Evolutionary conservation across 768 basidiomycete genomes (phyloP).

Genomic region (Chalciporus piperatus): DNA sequence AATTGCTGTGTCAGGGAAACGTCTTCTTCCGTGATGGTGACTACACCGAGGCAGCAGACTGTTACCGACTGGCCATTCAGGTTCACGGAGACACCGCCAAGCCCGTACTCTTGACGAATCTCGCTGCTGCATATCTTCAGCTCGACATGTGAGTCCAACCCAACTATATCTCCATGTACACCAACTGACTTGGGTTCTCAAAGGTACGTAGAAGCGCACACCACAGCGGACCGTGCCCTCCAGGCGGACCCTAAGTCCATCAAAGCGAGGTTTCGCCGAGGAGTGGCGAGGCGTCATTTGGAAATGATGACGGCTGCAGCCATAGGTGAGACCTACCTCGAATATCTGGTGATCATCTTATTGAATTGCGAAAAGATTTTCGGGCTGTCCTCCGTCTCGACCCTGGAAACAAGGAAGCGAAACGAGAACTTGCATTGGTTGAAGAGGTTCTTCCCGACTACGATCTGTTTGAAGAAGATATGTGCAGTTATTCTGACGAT

Average conservation of each 20-base stretch:
- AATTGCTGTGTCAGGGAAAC: conserved; percentile 38
- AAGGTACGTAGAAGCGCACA: conserved; percentile 30
- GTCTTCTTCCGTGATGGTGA: conserved; percentile 36
- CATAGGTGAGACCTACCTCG: conserved; percentile 15
- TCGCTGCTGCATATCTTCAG: conserved; percentile 43
- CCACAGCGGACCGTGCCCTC: conserved; percentile 28
- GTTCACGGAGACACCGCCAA: conserved; percentile 34
- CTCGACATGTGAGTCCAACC: conserved; percentile 32
- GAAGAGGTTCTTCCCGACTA: background rate
- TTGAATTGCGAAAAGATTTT: conserved; percentile 25
- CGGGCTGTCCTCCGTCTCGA: conserved; percentile 24
- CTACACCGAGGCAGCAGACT: conserved; percentile 37
- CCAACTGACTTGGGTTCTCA: background rate
- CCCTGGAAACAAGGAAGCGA: conserved; percentile 19
- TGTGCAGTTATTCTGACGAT: conserved; percentile 10
- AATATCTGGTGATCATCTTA: too few relatives aligned
- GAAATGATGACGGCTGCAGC: conserved; percentile 17
- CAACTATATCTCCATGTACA: background rate
- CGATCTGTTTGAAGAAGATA: background rate
- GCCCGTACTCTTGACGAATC: conserved; percentile 39
- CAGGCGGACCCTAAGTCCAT: conserved; percentile 27
- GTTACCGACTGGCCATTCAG: conserved; percentile 39
- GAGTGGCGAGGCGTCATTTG: conserved; percentile 32
- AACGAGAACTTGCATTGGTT: conserved; percentile 16
- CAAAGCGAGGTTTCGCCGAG: conserved; percentile 37